phyloP scores from a whole-genome alignment of 2,329 filamentous ascomycete genomes.

The Trichoderma harzianum region DNA sequence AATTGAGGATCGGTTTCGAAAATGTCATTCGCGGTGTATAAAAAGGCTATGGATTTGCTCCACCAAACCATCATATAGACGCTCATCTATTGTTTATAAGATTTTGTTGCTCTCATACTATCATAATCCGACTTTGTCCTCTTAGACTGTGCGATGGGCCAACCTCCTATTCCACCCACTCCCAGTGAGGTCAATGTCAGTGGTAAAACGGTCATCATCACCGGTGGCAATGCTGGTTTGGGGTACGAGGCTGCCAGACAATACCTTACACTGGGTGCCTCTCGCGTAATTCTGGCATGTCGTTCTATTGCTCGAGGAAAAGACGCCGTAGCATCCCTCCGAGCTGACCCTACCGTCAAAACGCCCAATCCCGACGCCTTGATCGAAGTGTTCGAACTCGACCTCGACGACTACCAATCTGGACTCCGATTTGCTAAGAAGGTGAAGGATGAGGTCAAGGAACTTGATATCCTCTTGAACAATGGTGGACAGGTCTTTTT shows the following conservation, averaged over 20 bases:
- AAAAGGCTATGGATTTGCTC: background rate
- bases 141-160: background rate
- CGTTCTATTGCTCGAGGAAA: background rate
- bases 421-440: background rate
- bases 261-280: conserved; percentile 2
- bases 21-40: background rate
- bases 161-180: background rate
- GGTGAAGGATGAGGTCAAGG: background rate
- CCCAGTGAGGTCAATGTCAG: background rate
- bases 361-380: background rate
- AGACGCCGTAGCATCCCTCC: background rate
- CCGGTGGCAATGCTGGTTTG: conserved; percentile 1
- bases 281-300: background rate
- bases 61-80: background rate
- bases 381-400: conserved; percentile 1
- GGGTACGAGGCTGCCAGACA: background rate
- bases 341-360: background rate
- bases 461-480: conserved; percentile 4
- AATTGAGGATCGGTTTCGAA: background rate
- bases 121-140: no score
- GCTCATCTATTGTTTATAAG: background rate
- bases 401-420: conserved; percentile 4
- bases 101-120: background rate
- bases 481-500: background rate
- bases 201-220: conserved; percentile 9